Evolutionary conservation across 176 grass and related monocot species (phyloP).

Genomic region (Triticum dicoccoides): DNA sequence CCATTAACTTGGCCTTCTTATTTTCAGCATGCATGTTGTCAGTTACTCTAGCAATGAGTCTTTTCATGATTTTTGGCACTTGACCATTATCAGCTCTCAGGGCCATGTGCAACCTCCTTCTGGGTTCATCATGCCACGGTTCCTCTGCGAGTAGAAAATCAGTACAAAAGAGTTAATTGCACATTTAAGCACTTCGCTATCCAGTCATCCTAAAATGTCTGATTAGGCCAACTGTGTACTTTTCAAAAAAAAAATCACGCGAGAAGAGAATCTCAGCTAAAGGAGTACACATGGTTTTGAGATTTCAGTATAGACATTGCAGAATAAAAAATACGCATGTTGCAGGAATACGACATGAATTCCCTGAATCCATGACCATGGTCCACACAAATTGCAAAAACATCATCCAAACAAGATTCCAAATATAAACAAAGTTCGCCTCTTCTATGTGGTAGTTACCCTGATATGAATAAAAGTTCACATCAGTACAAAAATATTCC

Average conservation of each 20-base stretch:
- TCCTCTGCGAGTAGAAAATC: slow-evolving; percentile 29
- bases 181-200: too few species aligned
- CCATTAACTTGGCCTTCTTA: slow-evolving; percentile 34
- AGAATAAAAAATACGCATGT: neutral
- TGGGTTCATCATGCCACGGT: neutral
- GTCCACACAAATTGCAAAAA: neutral
- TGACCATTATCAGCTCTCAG: slow-evolving; percentile 13
- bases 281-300: neutral
- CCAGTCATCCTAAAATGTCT: too few species aligned
- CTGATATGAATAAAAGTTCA: too few species aligned
- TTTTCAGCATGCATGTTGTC: slow-evolving; percentile 22
- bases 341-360: neutral
- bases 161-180: too few species aligned
- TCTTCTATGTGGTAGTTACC: too few species aligned
- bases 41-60: slow-evolving; percentile 11
- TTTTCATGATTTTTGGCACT: neutral
- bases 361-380: neutral
- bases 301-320: neutral
- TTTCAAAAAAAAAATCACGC: too few species aligned
- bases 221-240: too few species aligned
- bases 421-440: too few species aligned
- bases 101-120: slow-evolving; percentile 37
- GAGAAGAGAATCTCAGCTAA: slow-evolving; percentile 5
- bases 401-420: neutral
- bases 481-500: too few species aligned